Percentiles rank a stretch among this genome's conserved stretches.
Evolutionary conservation across 768 basidiomycete species (phyloP).

Genomic region (Sarcomyxa edulis): DNA sequence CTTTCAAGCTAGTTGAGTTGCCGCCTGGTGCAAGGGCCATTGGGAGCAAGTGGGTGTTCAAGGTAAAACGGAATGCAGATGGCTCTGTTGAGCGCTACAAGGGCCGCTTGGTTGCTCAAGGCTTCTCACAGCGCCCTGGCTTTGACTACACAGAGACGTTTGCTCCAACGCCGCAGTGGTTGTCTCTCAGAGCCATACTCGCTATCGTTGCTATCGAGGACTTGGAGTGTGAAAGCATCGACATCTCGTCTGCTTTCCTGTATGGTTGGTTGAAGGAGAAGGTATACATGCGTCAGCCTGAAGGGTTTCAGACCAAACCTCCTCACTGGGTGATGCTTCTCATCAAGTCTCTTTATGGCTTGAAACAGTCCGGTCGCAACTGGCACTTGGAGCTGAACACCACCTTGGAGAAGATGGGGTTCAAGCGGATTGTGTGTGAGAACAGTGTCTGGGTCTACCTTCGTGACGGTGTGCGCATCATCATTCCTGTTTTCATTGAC

Average conservation of each 20-base stretch:
- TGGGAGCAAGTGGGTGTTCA: slow-evolving; percentile 32
- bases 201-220: slow-evolving; percentile 24
- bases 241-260: slow-evolving; percentile 27
- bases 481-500: slow-evolving; percentile 25
- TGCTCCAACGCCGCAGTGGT: slow-evolving; percentile 16
- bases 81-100: slow-evolving; percentile 35
- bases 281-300: slow-evolving; percentile 27
- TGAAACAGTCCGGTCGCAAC: slow-evolving; percentile 31
- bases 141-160: slow-evolving; percentile 33
- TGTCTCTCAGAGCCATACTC: slow-evolving; percentile 19
- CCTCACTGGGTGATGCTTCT: slow-evolving; percentile 14
- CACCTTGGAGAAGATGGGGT: slow-evolving; percentile 15
- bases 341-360: slow-evolving; percentile 33
- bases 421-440: slow-evolving; percentile 16
- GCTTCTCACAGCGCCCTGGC: slow-evolving; percentile 31
- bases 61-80: slow-evolving; percentile 32
- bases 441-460: slow-evolving; percentile 21
- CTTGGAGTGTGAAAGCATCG: slow-evolving; percentile 23
- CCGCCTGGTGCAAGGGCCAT: slow-evolving; percentile 27
- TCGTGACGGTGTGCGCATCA: slow-evolving; percentile 15
- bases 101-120: slow-evolving; percentile 35
- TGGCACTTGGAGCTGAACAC: slow-evolving; percentile 30
- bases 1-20: slow-evolving; percentile 28
- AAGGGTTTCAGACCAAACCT: slow-evolving; percentile 15
- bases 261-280: slow-evolving; percentile 23